Base-by-base conservation (phyloP, 2,329 filamentous ascomycete genomes). In the Cladosporium sp. region DNA sequence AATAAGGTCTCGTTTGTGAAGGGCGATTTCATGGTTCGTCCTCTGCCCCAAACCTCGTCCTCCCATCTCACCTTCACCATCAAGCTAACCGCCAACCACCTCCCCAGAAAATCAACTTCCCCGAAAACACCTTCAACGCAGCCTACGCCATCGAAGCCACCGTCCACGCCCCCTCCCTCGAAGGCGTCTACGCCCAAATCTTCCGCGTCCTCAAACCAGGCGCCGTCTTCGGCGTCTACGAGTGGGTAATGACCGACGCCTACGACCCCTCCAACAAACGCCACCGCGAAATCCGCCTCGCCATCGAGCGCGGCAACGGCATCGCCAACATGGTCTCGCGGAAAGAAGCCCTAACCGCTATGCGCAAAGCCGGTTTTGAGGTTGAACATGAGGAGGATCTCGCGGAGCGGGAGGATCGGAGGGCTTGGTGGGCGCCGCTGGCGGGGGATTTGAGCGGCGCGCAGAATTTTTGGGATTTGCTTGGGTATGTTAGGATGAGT, bases 1-100 rank as follows among this genome's bases (percentile, higher is more conserved):
- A 78, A 90, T 72, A 91, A 96, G 81, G 82, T 96, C 69, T 84
- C 85, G 67, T 96, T 92, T 72, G 89, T 92, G 74, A 96, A 97
- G 85, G 93, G 92, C 53, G 65, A 76, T 65, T 76, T 75, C 34
- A 68, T 72, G 66, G 58, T 61, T n/a, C 30, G 58, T 53, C 16
- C 3, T 8, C 18, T n/a, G 18, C 36, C 36, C 11, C 36, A 5
- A 39, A 13, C n/a, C 21, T 26, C 54, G 2, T 36, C 18, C 8
- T 21, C 11, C 14, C 7, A n/a, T 6, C n/a, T 57, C n/a, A 14
- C 26, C 2, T 56, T 4, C 23, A 48, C 8, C 18, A 25, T n/a
- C 21, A 26, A 58, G 18, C 57, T 23, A 21, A 28, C 39, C 26
- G 11, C 48, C 34, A 10, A 2, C 18, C 3, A 23, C 23, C 16